Evolutionary conservation across 1,284 basidiomycete species (phyloP).

Genomic region (Fistulinella cinereoalba): DNA sequence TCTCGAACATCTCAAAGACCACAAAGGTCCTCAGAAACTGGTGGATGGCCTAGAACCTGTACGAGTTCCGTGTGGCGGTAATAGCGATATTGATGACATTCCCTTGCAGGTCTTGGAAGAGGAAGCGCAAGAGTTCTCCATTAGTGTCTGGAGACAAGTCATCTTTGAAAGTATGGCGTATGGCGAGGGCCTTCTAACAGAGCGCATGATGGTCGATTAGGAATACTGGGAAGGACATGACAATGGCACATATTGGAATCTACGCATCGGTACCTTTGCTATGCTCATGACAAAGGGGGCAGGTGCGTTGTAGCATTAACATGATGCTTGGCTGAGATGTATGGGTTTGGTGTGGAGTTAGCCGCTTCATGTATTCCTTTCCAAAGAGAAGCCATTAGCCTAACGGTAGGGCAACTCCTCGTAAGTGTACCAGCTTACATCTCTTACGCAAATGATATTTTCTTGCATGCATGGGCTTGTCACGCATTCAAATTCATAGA

Average conservation of each 20-base stretch:
- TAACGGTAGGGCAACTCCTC: conserved; percentile 18
- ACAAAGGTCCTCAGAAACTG: conserved; percentile 76
- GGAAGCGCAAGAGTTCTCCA: conserved; percentile 74
- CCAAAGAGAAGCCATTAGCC: conserved; percentile 12
- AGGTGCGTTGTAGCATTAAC: conserved; percentile 42
- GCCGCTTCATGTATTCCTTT: conserved; percentile 17
- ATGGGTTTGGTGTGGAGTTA: conserved; percentile 18
- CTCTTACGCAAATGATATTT: conserved; percentile 30
- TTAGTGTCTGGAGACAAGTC: conserved; percentile 81
- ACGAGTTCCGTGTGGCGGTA: conserved; percentile 35
- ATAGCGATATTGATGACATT: conserved; percentile 2
- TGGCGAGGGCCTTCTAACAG: conserved; percentile 77
- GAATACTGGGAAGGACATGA: conserved; percentile 14
- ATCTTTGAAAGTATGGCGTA: conserved; percentile 90
- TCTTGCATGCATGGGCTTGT: conserved; percentile 20
- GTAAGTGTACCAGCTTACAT: conserved; percentile 34
- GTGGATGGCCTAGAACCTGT: conserved; percentile 87
- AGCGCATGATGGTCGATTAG: conserved; percentile 71
- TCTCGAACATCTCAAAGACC: conserved; percentile 82
- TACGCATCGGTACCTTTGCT: conserved; percentile 28
- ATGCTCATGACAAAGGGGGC: conserved; percentile 31
- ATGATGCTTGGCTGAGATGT: conserved; percentile 30
- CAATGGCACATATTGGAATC: conserved; percentile 15
- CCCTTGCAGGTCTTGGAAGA: conserved; percentile 78
- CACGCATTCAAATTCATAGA: conserved; percentile 1